Conservation (phyloP, 352 stramenopile genomes). For the Globisporangium paroecandrum region DNA sequence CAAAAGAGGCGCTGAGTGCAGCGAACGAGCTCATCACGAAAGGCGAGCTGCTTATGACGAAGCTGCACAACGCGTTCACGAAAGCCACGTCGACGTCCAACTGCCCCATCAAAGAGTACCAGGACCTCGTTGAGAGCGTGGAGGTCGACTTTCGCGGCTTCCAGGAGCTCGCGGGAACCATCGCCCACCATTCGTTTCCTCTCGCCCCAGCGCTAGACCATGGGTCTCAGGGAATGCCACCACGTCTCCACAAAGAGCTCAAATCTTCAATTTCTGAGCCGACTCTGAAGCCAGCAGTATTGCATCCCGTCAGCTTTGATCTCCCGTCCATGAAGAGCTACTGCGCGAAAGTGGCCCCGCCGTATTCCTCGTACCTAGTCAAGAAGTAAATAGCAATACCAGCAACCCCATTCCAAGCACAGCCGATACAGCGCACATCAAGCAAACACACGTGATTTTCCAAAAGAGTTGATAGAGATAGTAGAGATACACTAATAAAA, state of each 20-base stretch:
- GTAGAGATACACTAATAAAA: slow-evolving; percentile 7
- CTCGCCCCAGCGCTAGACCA: slow-evolving; percentile 1
- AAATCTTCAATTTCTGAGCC: not conserved
- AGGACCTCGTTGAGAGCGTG: slow-evolving; percentile 40
- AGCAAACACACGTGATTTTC: not conserved
- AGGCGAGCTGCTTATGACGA: slow-evolving; percentile 37
- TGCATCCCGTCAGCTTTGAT: slow-evolving; percentile 30
- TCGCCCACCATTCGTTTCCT: slow-evolving; percentile 19
- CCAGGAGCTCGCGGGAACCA: slow-evolving; percentile 30
- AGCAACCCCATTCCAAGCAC: not conserved
- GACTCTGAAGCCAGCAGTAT: not conserved
- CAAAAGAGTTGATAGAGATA: slow-evolving; percentile 6
- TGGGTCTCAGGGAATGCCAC: not conserved
- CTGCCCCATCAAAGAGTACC: slow-evolving; percentile 39
- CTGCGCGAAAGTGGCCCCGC: slow-evolving; percentile 50
- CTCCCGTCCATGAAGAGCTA: slow-evolving; percentile 75
- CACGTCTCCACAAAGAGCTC: not conserved
- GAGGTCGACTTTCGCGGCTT: slow-evolving; percentile 38
- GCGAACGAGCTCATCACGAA: slow-evolving; percentile 38
- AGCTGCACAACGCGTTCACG: slow-evolving; percentile 39
- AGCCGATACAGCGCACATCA: not conserved
- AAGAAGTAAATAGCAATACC: slow-evolving; percentile 12
- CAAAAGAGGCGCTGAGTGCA: not conserved
- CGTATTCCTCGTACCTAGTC: slow-evolving; percentile 55
- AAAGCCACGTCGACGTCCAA: slow-evolving; percentile 27